phyloP scores from a whole-genome alignment of 1,139 yeast genomes.

The Meyerozyma carpophila region DNA sequence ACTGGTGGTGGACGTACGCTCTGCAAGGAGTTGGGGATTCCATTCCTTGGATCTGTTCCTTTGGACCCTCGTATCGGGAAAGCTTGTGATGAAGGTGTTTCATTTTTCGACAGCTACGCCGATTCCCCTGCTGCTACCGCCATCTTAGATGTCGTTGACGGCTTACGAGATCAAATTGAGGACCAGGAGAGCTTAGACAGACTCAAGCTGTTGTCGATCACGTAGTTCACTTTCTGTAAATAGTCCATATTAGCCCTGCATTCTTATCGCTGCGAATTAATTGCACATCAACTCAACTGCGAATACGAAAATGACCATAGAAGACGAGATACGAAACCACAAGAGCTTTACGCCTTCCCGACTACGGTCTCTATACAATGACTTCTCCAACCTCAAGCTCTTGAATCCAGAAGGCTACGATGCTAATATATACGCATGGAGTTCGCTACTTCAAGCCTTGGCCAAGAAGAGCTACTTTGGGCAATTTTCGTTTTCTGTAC shows the following conservation, averaged over 20 bases:
- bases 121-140: constrained; percentile 94
- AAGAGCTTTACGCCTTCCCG: constrained; percentile 42
- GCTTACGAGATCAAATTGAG: constrained; percentile 44
- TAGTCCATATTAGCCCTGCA: neutral
- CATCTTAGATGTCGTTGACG: constrained; percentile 76
- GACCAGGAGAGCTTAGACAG: neutral
- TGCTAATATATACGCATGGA: constrained; percentile 70
- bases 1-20: constrained; percentile 93
- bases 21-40: constrained; percentile 71
- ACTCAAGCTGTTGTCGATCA: neutral
- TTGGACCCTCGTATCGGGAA: constrained; percentile 91
- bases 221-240: neutral
- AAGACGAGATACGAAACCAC: constrained; percentile 12
- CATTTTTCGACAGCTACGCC: constrained; percentile 76
- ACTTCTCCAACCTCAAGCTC: constrained; percentile 46
- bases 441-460: constrained; percentile 18
- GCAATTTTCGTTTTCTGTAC: constrained; percentile 17
- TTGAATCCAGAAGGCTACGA: constrained; percentile 64
- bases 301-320: constrained; percentile 6
- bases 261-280: neutral
- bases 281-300: neutral
- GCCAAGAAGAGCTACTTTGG: constrained; percentile 14
- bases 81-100: constrained; percentile 84
- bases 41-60: constrained; percentile 88
- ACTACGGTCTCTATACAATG: constrained; percentile 58